A percentile compares a stretch with the other conserved stretches of the same genome.
phyloP scores from a whole-genome alignment of 768 basidiomycete genomes.

The Pleurotus platypus region DNA sequence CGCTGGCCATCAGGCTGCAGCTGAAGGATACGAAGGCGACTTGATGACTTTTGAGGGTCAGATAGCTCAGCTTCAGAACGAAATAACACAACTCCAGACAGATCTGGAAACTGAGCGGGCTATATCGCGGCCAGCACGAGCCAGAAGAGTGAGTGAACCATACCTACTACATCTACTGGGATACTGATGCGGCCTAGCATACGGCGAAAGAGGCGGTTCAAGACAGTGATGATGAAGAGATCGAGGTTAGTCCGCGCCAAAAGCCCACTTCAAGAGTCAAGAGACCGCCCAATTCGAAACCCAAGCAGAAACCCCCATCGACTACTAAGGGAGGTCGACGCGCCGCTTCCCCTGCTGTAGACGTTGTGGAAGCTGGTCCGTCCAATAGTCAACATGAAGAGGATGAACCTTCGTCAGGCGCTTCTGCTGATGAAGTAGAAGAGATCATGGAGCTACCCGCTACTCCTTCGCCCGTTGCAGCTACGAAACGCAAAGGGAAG shows the following conservation, averaged over 20 bases:
- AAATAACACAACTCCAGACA: conserved; percentile 39
- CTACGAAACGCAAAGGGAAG: conserved; percentile 11
- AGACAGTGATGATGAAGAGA: conserved; percentile 7
- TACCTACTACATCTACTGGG: no score
- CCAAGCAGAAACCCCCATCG: conserved; percentile 9
- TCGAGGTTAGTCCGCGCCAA: conserved; percentile 4
- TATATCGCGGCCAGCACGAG: conserved; percentile 25
- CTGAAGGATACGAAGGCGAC: conserved; percentile 31
- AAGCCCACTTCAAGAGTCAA: conserved; percentile 3
- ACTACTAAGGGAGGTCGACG: not conserved
- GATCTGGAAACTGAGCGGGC: conserved; percentile 37
- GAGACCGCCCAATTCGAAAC: conserved; percentile 14
- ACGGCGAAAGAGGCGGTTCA: not conserved
- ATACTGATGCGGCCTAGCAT: no score
- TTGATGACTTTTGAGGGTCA: conserved; percentile 29
- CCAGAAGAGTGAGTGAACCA: conserved; percentile 14
- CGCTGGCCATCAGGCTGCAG: conserved; percentile 29
- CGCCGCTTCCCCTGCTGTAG: conserved; percentile 8
- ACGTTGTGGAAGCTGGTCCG: conserved; percentile 16
- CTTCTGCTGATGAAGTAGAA: conserved; percentile 22
- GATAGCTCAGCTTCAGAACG: conserved; percentile 35
- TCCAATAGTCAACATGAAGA: conserved; percentile 7
- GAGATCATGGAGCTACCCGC: conserved; percentile 11
- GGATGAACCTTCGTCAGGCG: not conserved
- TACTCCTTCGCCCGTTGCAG: conserved; percentile 6